Evolutionary conservation across 306 rosid species (phyloP).

Genomic region (Psophocarpus tetragonolobus): DNA sequence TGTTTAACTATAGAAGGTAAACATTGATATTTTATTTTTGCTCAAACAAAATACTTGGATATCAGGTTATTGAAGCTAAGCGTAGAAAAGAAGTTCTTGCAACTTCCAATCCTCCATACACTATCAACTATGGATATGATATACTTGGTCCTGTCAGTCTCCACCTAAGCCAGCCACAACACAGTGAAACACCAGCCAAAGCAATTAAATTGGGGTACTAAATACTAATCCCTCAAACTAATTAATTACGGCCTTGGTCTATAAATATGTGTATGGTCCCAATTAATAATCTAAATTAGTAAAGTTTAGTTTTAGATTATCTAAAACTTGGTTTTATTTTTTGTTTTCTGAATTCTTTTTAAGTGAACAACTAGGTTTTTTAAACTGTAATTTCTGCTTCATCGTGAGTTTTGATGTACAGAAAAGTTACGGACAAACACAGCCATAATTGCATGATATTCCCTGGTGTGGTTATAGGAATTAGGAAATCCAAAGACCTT

Average conservation of each 20-base stretch:
- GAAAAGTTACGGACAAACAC: not conserved
- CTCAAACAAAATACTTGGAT: conserved; percentile 17
- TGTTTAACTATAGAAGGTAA: not conserved
- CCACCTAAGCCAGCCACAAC: conserved; percentile 62
- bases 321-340: not conserved
- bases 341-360: not conserved
- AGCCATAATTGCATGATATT: too few species aligned
- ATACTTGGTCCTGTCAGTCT: conserved; percentile 45
- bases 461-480: too few species aligned
- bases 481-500: not conserved
- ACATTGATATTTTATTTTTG: not conserved
- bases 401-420: not conserved
- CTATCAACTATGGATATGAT: conserved; percentile 36
- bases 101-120: conserved; percentile 30
- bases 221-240: conserved; percentile 31
- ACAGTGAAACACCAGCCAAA: conserved; percentile 36
- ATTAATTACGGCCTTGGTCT: not conserved
- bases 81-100: conserved; percentile 26
- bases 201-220: conserved; percentile 62
- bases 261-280: not conserved
- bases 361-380: not conserved
- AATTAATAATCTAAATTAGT: not conserved
- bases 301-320: not conserved
- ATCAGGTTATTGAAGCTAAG: conserved; percentile 47
- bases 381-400: not conserved